Percentiles rank a stretch among this genome's conserved stretches.
Conservation (phyloP, 169 alveolate species). For the Neospora caninum region DNA sequence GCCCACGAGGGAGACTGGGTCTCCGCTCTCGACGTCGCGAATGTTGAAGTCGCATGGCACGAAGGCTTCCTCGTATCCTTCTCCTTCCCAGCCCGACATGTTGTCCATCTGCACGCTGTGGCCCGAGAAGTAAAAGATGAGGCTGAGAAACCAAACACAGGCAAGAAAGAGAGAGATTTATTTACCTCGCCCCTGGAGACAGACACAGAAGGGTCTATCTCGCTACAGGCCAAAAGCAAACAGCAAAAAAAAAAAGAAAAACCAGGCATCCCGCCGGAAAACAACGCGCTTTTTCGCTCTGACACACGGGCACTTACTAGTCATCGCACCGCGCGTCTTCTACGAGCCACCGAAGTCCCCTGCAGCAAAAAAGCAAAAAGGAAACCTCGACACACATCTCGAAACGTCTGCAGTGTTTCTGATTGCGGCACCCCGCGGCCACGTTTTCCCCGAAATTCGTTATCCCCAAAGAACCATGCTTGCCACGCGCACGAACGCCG, state of each 20-base stretch:
- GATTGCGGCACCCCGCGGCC: too few relatives aligned
- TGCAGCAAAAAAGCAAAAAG: neutral
- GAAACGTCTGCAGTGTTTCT: too few relatives aligned
- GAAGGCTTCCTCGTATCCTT: slow-evolving; percentile 92
- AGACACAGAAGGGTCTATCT: neutral
- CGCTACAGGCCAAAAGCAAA: too few relatives aligned
- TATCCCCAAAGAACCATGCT: neutral
- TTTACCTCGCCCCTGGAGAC: too few relatives aligned
- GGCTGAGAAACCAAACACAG: slow-evolving; percentile 66
- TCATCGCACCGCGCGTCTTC: neutral
- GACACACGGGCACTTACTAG: neutral
- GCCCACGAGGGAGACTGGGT: neutral
- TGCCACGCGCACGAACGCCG: too few relatives aligned
- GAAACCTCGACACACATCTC: neutral
- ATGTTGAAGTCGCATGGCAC: slow-evolving; percentile 85
- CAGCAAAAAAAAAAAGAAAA: slow-evolving; percentile 52
- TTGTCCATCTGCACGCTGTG: slow-evolving; percentile 90
- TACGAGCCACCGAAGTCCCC: slow-evolving; percentile 1
- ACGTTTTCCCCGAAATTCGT: too few relatives aligned
- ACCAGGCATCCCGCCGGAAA: too few relatives aligned
- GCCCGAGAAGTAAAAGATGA: slow-evolving; percentile 89
- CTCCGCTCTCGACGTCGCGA: slow-evolving; percentile 29
- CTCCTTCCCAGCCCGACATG: slow-evolving; percentile 92
- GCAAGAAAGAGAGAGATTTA: neutral
- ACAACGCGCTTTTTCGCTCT: neutral